Base-by-base conservation (phyloP, 2,329 filamentous ascomycete species). In the Talaromyces sp. region DNA sequence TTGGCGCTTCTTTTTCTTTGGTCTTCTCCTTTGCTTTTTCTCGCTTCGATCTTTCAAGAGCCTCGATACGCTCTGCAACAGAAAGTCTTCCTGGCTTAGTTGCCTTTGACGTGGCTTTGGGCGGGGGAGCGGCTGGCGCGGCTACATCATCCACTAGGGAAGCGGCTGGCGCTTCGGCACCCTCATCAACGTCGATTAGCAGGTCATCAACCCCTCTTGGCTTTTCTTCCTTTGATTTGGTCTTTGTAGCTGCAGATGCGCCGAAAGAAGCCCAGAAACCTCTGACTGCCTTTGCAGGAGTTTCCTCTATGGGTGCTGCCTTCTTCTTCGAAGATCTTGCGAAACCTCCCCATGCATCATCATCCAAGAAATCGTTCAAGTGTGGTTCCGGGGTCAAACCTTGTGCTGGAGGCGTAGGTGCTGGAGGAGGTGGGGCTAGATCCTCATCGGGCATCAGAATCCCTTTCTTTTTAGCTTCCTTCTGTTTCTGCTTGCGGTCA, bases 11-110 rank as follows among this genome's bases (percentile, higher is more conserved):
- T 70, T 69, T 76, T 67, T 75, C 74, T 66, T 74, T 75, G 43
- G 72, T 70, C 41, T 74, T 71, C 69, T 77, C 76, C 33, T 75
- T 73, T 71, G 79, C 79, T 41, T 72, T 70, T 63, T 77, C 77
- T 59, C 76, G 74, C 67, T 78, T 80, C 63, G 75, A 76, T 50
- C 66, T 71, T 64, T 82, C 81, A 43, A 83, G 74, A 27, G 73
- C 73, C 67, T 78, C 85, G 75, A 87, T 82, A 69, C 82, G 82
- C 68, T 87, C 85, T 16, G 82, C 80, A 48, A 87, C 78, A 58
- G 78, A 82, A 14, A 79, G 75, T 69, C 80, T 81, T 57, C 70
- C 74, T 65, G 75, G 71, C 70, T 81, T 81, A 50, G 77, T 70
- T 59, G 77, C 70, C 67, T 79, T 81, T 50, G 78, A 74, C 69